Conservation (phyloP, 352 stramenopile species). For the Phytopythium cucurbitacearum region DNA sequence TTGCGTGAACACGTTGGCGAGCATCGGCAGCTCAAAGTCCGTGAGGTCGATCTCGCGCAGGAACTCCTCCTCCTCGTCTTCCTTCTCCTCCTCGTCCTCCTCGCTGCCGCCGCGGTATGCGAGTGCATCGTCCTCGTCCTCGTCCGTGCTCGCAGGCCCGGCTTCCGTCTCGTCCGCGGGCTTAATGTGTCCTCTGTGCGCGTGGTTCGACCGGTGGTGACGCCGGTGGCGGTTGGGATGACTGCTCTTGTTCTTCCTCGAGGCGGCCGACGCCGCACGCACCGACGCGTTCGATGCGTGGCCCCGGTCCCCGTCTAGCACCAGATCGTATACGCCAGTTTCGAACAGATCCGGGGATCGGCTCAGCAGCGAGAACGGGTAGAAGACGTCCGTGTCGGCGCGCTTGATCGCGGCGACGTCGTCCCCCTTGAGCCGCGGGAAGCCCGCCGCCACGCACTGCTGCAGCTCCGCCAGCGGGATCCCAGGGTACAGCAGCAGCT, state of each 20-base stretch:
- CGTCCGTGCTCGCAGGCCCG: slow-evolving; percentile 13
- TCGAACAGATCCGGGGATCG: slow-evolving; percentile 51
- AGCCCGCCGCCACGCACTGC: slow-evolving; percentile 41
- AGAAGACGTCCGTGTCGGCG: slow-evolving; percentile 38
- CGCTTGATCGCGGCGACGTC: slow-evolving; percentile 17
- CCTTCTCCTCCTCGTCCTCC: slow-evolving; percentile 10
- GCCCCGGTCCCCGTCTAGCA: slow-evolving; percentile 17
- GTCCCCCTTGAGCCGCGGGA: slow-evolving; percentile 15
- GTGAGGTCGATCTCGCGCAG: slow-evolving; percentile 64
- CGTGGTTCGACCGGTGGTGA: slow-evolving; percentile 14
- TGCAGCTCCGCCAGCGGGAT: slow-evolving; percentile 45
- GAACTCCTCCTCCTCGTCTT: slow-evolving; percentile 34
- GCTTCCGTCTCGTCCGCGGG: slow-evolving; percentile 4
- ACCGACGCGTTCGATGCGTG: background rate
- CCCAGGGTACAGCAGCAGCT: slow-evolving; percentile 36
- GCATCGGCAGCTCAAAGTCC: slow-evolving; percentile 78
- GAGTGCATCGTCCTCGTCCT: slow-evolving; percentile 17
- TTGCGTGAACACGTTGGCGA: slow-evolving; percentile 82
- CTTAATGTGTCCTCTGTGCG: slow-evolving; percentile 12
- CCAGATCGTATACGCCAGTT: slow-evolving; percentile 34
- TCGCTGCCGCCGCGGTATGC: slow-evolving; percentile 13
- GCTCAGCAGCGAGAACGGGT: slow-evolving; percentile 64
- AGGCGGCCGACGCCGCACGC: background rate
- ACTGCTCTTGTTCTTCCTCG: slow-evolving; percentile 7
- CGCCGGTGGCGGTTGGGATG: slow-evolving; percentile 8